Evolutionary conservation across 306 rosid genomes (phyloP).

Genomic region (Cucumis cinereus): DNA sequence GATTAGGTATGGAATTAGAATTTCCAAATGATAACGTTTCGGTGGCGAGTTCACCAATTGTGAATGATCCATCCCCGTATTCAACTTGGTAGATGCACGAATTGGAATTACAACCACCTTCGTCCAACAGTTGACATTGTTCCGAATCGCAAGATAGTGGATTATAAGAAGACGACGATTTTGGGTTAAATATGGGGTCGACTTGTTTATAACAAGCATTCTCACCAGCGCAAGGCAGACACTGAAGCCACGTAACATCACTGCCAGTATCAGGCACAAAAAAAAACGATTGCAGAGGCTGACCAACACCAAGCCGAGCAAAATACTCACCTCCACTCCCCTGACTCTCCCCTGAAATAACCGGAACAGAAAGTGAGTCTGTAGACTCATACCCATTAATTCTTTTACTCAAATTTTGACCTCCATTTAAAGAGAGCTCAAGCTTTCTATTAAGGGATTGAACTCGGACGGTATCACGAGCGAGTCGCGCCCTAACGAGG

Average conservation of each 20-base stretch:
- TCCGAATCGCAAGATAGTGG: conserved; percentile 29
- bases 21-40: conserved; percentile 60
- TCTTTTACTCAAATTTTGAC: too few relatives aligned
- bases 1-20: conserved; percentile 23
- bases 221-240: conserved; percentile 38
- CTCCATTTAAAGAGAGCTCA: not conserved
- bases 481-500: not conserved
- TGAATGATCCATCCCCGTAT: conserved; percentile 85
- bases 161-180: conserved; percentile 27
- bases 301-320: conserved; percentile 51
- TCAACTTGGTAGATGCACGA: conserved; percentile 54
- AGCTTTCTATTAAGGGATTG: not conserved
- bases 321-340: conserved; percentile 84
- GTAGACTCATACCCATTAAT: not conserved
- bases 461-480: not conserved
- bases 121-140: conserved; percentile 30
- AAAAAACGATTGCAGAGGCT: conserved; percentile 37
- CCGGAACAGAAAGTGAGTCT: conserved; percentile 2
- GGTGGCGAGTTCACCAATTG: conserved; percentile 47
- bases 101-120: conserved; percentile 19
- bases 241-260: conserved; percentile 79
- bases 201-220: conserved; percentile 56
- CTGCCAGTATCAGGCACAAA: conserved; percentile 86
- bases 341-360: conserved; percentile 39
- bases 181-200: conserved; percentile 72